phyloP scores from a whole-genome alignment of 805 yeast genomes.

The Vanderwaltozyma verrucispora region DNA sequence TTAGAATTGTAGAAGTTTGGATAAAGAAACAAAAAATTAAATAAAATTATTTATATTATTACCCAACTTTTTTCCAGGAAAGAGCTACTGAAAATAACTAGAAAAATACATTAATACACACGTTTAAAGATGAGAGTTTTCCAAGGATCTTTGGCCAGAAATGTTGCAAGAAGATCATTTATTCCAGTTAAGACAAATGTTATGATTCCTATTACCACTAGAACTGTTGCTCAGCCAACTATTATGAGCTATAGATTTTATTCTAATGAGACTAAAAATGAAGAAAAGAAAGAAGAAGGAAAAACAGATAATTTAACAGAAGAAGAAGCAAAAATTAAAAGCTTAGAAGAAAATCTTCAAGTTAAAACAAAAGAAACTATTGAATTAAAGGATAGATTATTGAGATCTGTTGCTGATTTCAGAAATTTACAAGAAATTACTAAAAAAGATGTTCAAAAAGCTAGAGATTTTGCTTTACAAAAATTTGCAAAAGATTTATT shows the following conservation, averaged over 20 bases:
- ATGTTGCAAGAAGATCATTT: background rate
- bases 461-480: slow-evolving; percentile 83
- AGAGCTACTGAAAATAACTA: too few species aligned
- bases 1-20: too few species aligned
- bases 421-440: slow-evolving; percentile 86
- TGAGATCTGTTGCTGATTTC: slow-evolving; percentile 85
- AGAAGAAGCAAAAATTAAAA: slow-evolving; percentile 25
- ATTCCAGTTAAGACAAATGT: background rate
- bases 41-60: too few species aligned
- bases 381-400: slow-evolving; percentile 70
- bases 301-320: slow-evolving; percentile 14
- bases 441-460: slow-evolving; percentile 75
- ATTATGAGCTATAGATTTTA: slow-evolving; percentile 11
- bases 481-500: slow-evolving; percentile 84
- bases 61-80: too few species aligned
- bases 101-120: too few species aligned
- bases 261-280: slow-evolving; percentile 18
- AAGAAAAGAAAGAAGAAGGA: slow-evolving; percentile 7
- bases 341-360: slow-evolving; percentile 41
- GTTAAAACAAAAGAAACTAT: slow-evolving; percentile 65
- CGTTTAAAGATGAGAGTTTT: background rate
- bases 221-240: background rate
- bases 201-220: background rate
- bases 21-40: too few species aligned
- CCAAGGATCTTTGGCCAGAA: background rate